Conservation (phyloP, 495 filamentous ascomycete species). For the Lineolata rhizophorae region DNA sequence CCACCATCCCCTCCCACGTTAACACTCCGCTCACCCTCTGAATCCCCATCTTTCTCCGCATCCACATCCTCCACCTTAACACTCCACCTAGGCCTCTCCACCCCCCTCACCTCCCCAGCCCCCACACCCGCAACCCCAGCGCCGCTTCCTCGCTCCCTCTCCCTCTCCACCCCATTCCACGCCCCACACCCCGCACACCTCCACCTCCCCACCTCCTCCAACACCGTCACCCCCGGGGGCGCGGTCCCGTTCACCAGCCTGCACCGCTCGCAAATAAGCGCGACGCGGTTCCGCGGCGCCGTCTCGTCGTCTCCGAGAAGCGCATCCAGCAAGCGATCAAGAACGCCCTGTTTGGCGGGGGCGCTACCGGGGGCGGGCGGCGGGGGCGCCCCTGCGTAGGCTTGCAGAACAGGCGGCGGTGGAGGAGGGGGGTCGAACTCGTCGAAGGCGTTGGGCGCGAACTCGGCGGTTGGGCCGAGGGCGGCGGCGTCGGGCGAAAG, state of each 20-base stretch:
- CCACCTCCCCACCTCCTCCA: conserved; percentile 74
- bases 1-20: not conserved
- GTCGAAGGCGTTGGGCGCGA: conserved; percentile 38
- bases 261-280: conserved; percentile 64
- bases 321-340: conserved; percentile 79
- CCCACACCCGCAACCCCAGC: conserved; percentile 20
- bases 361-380: conserved; percentile 23
- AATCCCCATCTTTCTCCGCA: not conserved
- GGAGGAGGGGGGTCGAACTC: too few relatives aligned
- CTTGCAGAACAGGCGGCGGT: too few relatives aligned
- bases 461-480: conserved; percentile 19
- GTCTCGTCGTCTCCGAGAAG: conserved; percentile 92
- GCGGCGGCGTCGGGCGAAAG: conserved; percentile 5
- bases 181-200: conserved; percentile 64
- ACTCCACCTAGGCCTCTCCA: conserved; percentile 3
- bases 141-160: too few relatives aligned
- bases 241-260: conserved; percentile 90
- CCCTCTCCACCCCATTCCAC: conserved; percentile 66
- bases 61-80: conserved; percentile 1
- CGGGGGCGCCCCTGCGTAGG: too few relatives aligned
- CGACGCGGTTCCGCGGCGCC: conserved; percentile 72
- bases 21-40: not conserved
- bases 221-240: conserved; percentile 57
- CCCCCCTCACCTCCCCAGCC: conserved; percentile 3
- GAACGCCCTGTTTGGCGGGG: conserved; percentile 49